Conservation (phyloP, 768 basidiomycete species). For the Steccherinum ochraceum region DNA sequence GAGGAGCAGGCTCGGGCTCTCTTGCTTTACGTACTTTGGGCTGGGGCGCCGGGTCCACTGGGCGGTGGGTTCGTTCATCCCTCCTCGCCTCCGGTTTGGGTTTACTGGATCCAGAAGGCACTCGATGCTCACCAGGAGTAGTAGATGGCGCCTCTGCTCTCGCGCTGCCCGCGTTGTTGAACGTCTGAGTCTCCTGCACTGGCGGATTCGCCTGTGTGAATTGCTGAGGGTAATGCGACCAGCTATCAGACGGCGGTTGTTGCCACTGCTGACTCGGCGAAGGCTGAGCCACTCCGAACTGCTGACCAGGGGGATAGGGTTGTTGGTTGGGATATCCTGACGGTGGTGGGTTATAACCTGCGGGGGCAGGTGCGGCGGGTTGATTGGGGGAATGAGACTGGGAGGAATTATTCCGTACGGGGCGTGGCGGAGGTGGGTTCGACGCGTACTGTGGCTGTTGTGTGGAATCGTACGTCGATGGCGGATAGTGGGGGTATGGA, state of each 20-base stretch:
- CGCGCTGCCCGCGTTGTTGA: slow-evolving; percentile 12
- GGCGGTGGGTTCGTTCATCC: slow-evolving; percentile 16
- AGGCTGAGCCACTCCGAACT: slow-evolving; percentile 13
- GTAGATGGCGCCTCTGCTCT: slow-evolving; percentile 5
- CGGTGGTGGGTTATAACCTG: slow-evolving; percentile 20
- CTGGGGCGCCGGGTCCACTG: slow-evolving; percentile 10
- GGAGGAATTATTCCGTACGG: slow-evolving; percentile 13
- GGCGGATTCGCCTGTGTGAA: slow-evolving; percentile 24
- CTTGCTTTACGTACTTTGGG: slow-evolving; percentile 12
- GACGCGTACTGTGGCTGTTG: slow-evolving; percentile 23
- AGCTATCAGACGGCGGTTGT: slow-evolving; percentile 27
- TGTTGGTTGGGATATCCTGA: slow-evolving; percentile 5
- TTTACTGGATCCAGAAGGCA: slow-evolving; percentile 3
- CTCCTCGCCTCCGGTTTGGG: slow-evolving; percentile 14
- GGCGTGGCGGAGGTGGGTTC: slow-evolving; percentile 16
- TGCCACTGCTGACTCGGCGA: slow-evolving; percentile 18
- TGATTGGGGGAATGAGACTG: slow-evolving; percentile 12
- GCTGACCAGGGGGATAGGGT: background rate
- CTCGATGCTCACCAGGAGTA: slow-evolving; percentile 8
- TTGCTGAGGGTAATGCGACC: slow-evolving; percentile 28
- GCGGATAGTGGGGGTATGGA: slow-evolving; percentile 40
- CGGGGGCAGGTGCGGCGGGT: slow-evolving; percentile 17
- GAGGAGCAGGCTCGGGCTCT: slow-evolving; percentile 8
- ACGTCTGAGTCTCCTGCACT: slow-evolving; percentile 8
- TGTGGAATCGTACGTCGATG: slow-evolving; percentile 21